Conservation (phyloP, 805 yeast genomes). For the Yarrowia bubula region DNA sequence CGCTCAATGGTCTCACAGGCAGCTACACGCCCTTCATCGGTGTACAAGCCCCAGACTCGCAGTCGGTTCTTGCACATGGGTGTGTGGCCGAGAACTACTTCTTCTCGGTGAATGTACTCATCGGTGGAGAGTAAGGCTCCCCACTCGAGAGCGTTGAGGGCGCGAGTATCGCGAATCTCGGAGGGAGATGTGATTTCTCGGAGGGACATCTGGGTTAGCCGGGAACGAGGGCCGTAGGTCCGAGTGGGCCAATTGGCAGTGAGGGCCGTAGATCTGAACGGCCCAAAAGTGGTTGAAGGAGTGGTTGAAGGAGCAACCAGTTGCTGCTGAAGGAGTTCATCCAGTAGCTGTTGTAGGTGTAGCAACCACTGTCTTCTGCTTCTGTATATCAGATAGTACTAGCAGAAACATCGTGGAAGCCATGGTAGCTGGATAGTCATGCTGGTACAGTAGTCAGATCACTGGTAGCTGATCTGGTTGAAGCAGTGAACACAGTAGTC, state of each 20-base stretch:
- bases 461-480: too few species aligned
- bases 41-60: constrained; percentile 36
- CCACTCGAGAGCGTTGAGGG: constrained; percentile 34
- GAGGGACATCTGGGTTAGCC: constrained; percentile 12
- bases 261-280: background rate
- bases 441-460: too few species aligned
- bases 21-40: constrained; percentile 40
- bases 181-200: constrained; percentile 2
- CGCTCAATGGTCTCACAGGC: constrained; percentile 50
- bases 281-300: background rate
- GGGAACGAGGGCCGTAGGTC: background rate
- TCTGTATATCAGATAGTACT: too few species aligned
- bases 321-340: too few species aligned
- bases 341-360: too few species aligned
- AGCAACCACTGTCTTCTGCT: too few species aligned
- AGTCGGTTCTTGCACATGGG: constrained; percentile 29
- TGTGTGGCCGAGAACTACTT: constrained; percentile 30
- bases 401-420: too few species aligned
- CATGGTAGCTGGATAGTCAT: too few species aligned
- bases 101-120: constrained; percentile 35
- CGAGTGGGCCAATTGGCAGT: background rate
- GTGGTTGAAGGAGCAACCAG: too few species aligned
- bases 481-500: too few species aligned
- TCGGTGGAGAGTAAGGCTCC: constrained; percentile 33
- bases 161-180: constrained; percentile 21